phyloP scores from a whole-genome alignment of 495 filamentous ascomycete genomes.

The Collariella sp. region DNA sequence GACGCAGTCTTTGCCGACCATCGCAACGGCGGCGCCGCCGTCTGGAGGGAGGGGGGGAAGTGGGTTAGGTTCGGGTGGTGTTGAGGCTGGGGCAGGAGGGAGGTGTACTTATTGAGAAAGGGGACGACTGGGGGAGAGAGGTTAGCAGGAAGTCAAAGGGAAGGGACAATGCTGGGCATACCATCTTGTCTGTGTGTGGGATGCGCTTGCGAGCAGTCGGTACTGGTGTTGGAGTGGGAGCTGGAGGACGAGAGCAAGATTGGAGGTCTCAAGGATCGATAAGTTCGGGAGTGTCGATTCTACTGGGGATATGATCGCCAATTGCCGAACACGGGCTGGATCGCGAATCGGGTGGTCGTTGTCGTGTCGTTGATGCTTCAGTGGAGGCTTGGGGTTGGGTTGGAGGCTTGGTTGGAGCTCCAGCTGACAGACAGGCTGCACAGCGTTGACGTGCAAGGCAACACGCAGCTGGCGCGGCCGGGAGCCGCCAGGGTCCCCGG shows the following conservation, averaged over 20 bases:
- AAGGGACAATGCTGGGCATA: slow-evolving; percentile 5
- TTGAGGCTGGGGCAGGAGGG: neutral
- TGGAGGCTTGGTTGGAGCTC: slow-evolving; percentile 17
- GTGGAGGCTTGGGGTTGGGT: neutral
- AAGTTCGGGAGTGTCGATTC: neutral
- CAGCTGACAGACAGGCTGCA: slow-evolving; percentile 16
- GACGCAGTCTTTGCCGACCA: slow-evolving; percentile 99
- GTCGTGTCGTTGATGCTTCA: slow-evolving; percentile 12
- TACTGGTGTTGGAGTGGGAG: neutral
- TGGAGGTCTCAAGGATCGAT: neutral
- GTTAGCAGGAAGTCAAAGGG: slow-evolving; percentile 13
- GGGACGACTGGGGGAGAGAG: slow-evolving; percentile 48
- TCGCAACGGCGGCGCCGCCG: slow-evolving; percentile 92
- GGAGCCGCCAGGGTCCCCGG: slow-evolving; percentile 13
- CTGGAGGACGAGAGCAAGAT: neutral
- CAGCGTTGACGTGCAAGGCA: slow-evolving; percentile 28
- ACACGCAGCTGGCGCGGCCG: slow-evolving; percentile 35
- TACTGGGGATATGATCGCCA: neutral
- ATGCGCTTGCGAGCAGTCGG: neutral
- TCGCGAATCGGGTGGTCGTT: neutral
- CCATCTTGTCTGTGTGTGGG: slow-evolving; percentile 18
- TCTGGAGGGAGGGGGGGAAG: slow-evolving; percentile 42
- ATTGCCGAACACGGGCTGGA: neutral
- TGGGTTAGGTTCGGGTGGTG: slow-evolving; percentile 2
- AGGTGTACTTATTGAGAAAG: slow-evolving; percentile 80